Evolutionary conservation across 192 early-diverging fungal genomes (phyloP), one percentile per base, ranked within the genome.

Genomic region (Obelidium mucronatum): DNA sequence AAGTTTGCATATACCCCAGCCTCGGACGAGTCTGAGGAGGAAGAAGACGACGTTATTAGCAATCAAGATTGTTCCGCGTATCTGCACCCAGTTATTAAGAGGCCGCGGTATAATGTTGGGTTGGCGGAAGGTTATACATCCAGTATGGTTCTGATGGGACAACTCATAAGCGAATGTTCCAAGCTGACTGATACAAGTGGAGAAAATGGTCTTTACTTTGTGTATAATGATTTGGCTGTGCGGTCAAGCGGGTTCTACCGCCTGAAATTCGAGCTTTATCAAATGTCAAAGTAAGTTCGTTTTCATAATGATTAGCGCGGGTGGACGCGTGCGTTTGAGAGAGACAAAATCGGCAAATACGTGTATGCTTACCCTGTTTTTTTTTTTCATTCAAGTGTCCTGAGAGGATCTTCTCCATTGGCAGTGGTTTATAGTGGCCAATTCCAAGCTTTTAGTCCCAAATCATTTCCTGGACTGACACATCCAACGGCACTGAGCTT

Each of bases 391-490:
- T 13, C 5, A 39, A 33, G 31, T 8, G 8, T 33, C 4, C 6
- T 33, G 11, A 33, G 11, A 36, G 61, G 61, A 51, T 24, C 22
- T 26, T 34, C 62, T 33, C 55, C 78, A n/a, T 24, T 78, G 22
- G 78, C 73, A 5, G 58, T 52, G 4, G 2, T 78, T 17, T 59
- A 78, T 28, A 78, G 75, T 52, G 75, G 79, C 31, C 52, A 66
- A 26, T 79, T 84, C 55, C 70, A 67, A 22, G 78, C 77, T 5
- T 84, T 63, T 54, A 72, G 33, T 31, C 84, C 84, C n/a, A 85
- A 85, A 76, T 44, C 34, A 26, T 85, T 81, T 52, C 84, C 84
- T 22, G 84, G 84, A 3, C 79, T 85, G 56, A 39, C 79, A 52
- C 76, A 81, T 51, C 78, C 79, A 8, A 85, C 84, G 17, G 26